Evolutionary conservation across 352 stramenopile species (phyloP).

Genomic region (Globisporangium carolinianum): DNA sequence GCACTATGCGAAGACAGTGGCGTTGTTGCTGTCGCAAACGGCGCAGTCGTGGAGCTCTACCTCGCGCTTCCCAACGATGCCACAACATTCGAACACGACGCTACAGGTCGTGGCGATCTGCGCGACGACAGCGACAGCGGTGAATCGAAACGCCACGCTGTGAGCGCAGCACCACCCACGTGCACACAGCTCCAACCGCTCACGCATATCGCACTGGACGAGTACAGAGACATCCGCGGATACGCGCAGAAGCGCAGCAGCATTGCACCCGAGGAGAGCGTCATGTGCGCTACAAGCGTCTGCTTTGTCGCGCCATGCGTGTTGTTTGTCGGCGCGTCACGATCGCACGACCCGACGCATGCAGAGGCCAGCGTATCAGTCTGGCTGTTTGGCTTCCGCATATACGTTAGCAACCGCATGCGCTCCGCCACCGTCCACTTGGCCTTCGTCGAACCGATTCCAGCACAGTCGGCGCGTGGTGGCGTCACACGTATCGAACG

Average conservation of each 20-base stretch:
- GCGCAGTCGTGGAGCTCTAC: conserved; percentile 47
- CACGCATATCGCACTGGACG: conserved; percentile 31
- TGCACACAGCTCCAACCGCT: conserved; percentile 7
- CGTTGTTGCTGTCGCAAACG: conserved; percentile 37
- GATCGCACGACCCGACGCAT: conserved; percentile 7
- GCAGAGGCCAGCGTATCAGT: neutral
- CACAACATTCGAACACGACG: neutral
- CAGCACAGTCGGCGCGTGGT: neutral
- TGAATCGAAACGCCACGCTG: neutral
- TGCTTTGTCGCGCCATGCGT: conserved; percentile 31
- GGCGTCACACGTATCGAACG: neutral
- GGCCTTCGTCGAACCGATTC: conserved; percentile 32
- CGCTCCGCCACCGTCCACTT: conserved; percentile 20
- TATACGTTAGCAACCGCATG: conserved; percentile 20
- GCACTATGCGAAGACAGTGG: conserved; percentile 27
- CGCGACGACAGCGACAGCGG: neutral
- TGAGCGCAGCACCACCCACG: neutral
- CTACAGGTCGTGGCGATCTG: neutral
- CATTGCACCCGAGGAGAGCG: neutral
- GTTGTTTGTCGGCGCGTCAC: conserved; percentile 29
- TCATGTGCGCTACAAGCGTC: conserved; percentile 24
- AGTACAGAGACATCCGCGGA: conserved; percentile 16
- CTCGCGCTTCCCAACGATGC: conserved; percentile 4
- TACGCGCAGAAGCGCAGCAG: conserved; percentile 4
- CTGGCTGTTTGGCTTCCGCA: conserved; percentile 44